Conservation (phyloP, 768 basidiomycete genomes). For the Phlebiopsis flavidoalba region DNA sequence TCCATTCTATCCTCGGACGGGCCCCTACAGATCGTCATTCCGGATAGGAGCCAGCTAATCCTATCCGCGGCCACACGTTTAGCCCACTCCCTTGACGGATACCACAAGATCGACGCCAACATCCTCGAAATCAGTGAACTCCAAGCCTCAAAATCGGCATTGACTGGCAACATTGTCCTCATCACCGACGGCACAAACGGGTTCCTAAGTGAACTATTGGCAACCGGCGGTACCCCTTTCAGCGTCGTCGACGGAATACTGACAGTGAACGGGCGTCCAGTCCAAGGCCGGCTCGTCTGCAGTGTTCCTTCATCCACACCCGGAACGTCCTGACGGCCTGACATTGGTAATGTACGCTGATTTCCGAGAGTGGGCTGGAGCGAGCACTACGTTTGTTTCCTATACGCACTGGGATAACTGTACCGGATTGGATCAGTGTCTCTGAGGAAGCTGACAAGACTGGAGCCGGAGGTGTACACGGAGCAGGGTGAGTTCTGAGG, state of each 20-base stretch:
- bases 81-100: conserved; percentile 60
- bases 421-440: conserved; percentile 76
- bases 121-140: conserved; percentile 46
- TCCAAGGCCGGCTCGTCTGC: conserved; percentile 30
- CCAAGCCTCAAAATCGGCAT: conserved; percentile 13
- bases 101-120: conserved; percentile 65
- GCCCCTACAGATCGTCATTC: conserved; percentile 54
- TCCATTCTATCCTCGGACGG: conserved; percentile 51
- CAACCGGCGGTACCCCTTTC: conserved; percentile 5
- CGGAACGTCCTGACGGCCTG: conserved; percentile 27
- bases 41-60: conserved; percentile 22
- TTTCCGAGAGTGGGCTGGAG: conserved; percentile 56
- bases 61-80: conserved; percentile 58
- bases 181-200: conserved; percentile 36
- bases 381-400: conserved; percentile 71
- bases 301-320: conserved; percentile 68
- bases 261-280: conserved; percentile 10
- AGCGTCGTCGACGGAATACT: conserved; percentile 1
- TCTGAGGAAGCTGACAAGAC: conserved; percentile 44
- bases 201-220: conserved; percentile 17
- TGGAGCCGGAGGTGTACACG: conserved; percentile 71
- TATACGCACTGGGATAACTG: conserved; percentile 71
- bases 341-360: conserved; percentile 58
- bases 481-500: conserved; percentile 58
- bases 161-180: conserved; percentile 53